Percentiles rank a stretch among this genome's conserved stretches.
phyloP scores from a whole-genome alignment of 2,329 filamentous ascomycete species.

The Pseudogymnoascus verrucosus region DNA sequence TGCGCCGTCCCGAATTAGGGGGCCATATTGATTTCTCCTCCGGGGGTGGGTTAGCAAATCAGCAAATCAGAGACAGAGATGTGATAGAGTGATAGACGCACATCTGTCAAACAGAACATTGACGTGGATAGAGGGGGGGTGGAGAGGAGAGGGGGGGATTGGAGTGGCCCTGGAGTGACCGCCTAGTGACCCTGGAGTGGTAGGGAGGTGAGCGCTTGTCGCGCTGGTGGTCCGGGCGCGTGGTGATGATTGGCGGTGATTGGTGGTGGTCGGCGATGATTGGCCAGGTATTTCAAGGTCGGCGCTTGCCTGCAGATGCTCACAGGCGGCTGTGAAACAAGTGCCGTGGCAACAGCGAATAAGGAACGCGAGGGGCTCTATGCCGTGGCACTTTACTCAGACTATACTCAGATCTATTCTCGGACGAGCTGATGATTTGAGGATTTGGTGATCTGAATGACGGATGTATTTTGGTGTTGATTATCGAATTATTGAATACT shows the following conservation, averaged over 20 bases:
- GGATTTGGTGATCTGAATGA: neutral
- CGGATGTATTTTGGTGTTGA: neutral
- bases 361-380: neutral
- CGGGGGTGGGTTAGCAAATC: neutral
- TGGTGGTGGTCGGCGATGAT: neutral
- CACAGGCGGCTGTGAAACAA: conserved; percentile 3
- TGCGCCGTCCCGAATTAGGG: neutral
- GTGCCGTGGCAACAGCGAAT: conserved; percentile 6
- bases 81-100: neutral
- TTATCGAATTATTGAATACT: neutral
- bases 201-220: neutral
- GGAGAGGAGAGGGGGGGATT: neutral
- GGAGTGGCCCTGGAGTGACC: neutral
- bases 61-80: neutral
- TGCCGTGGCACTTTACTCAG: neutral
- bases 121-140: neutral
- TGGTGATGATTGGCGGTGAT: neutral
- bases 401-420: neutral
- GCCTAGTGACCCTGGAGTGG: neutral
- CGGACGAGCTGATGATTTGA: neutral
- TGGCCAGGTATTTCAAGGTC: neutral
- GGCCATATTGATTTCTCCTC: neutral
- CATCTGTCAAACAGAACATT: neutral
- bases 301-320: conserved; percentile 1
- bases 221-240: neutral